Evolutionary conservation across 176 grass and related monocot species (phyloP), one percentile per base, ranked within the genome.

Genomic region (Ensete glaucum): DNA sequence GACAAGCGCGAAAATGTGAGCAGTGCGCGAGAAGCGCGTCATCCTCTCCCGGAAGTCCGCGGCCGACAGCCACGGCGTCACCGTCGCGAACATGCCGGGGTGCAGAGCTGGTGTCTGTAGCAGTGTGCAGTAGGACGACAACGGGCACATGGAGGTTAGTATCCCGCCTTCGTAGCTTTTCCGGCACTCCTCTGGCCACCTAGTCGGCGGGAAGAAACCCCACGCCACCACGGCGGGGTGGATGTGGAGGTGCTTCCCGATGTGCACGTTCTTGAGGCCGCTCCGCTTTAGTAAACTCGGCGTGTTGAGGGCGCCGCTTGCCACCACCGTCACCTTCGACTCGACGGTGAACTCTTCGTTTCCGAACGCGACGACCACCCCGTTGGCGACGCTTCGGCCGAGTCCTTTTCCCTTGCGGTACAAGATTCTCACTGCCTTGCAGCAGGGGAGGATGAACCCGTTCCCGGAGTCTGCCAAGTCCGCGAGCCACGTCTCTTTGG

Each of bases 191-290:
- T 77, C 74, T 48, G 74, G 74, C 59, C 48, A 64, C 48, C 60
- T 50, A 0, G 58, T 16, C 59, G 20, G 11, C 74, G 78, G 78
- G 25, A 80, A 80, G 68, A 72, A 72, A 2, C 78, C 78, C 78
- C 78, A 72, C 27, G 53, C 67, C 78, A 80, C 63, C 54, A 80
- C 78, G 12, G 52, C 68, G 9, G 78, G 78, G 67, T 80, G 78
- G 78, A 64, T 9, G 54, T 72, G 78, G 78, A 80, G 78, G 19
- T 80, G 78, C 78, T 62, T 80, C 14, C 78, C 78, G 27, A 80
- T 80, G 78, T 80, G 58, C 19, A 43, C 11, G 55, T 80, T 80
- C 29, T 54, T 53, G 16, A 80, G 78, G 6, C 78, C 78, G n/a
- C 78, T 80, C 9, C 27, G 68, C 34, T 72, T 80, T 29, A 80